Percentiles rank a stretch among this genome's conserved stretches.
Evolutionary conservation across 148 eudicot species (phyloP).

Genomic region (Silene conica): DNA sequence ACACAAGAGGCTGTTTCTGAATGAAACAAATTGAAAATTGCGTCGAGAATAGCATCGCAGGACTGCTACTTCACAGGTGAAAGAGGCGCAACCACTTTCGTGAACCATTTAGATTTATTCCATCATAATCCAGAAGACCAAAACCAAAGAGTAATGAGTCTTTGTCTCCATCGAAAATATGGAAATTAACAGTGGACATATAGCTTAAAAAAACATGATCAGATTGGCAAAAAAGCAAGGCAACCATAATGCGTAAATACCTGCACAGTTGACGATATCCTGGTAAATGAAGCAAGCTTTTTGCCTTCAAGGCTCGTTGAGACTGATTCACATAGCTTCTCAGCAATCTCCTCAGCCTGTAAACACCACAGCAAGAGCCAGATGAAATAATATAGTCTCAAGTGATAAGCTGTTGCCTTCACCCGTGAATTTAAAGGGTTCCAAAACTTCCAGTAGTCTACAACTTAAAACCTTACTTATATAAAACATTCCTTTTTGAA

Average conservation of each 20-base stretch:
- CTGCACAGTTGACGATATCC: constrained; percentile 86
- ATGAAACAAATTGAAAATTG: too few relatives aligned
- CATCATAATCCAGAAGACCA: too few relatives aligned
- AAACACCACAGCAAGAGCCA: constrained; percentile 21
- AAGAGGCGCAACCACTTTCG: too few relatives aligned
- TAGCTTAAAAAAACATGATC: neutral
- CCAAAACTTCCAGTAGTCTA: neutral
- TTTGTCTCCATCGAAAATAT: too few relatives aligned
- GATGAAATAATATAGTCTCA: neutral
- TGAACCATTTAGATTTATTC: too few relatives aligned
- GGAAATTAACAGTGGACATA: constrained; percentile 2
- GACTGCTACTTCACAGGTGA: too few relatives aligned
- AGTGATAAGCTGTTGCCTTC: neutral
- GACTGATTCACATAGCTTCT: constrained; percentile 93
- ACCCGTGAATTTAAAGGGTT: too few relatives aligned
- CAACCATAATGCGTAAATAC: constrained; percentile 43
- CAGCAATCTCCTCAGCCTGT: constrained; percentile 97
- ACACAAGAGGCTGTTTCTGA: too few relatives aligned
- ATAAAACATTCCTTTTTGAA: neutral
- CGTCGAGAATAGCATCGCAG: too few relatives aligned
- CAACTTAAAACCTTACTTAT: neutral
- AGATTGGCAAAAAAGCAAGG: too few relatives aligned
- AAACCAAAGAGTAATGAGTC: too few relatives aligned
- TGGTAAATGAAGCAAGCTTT: constrained; percentile 83
- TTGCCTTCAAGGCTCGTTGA: constrained; percentile 87